A percentile compares a stretch with the other conserved stretches of the same genome.
Conservation (phyloP, 495 filamentous ascomycete genomes). For the Xylaria scruposa region DNA sequence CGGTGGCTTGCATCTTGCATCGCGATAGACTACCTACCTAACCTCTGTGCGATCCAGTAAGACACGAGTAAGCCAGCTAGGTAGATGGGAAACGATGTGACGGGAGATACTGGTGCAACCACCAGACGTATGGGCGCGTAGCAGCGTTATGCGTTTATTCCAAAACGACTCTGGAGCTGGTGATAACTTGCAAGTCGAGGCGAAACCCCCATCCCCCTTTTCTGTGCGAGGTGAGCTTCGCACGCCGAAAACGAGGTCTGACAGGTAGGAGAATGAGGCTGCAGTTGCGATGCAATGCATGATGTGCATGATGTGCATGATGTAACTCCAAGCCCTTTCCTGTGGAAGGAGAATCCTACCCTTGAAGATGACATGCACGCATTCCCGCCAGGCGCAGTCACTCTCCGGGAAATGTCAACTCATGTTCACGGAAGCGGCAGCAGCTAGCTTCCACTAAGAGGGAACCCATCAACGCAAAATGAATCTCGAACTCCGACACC, state of each 20-base stretch:
- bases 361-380: not conserved
- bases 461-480: not conserved
- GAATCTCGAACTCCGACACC: not conserved
- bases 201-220: not conserved
- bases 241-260: not conserved
- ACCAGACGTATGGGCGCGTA: not conserved
- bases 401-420: not conserved
- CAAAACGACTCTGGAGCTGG: not conserved
- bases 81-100: not conserved
- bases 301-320: not conserved
- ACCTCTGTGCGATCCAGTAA: not conserved
- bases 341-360: not conserved
- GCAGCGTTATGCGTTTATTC: not conserved
- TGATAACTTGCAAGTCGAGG: not conserved
- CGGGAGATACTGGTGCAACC: not conserved
- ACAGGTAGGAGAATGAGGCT: not conserved
- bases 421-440: not conserved
- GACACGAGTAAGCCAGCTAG: not conserved
- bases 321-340: conserved; percentile 1
- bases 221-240: not conserved
- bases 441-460: not conserved
- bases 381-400: not conserved
- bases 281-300: conserved; percentile 9
- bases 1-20: conserved; percentile 20
- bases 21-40: not conserved